Evolutionary conservation across 2,329 filamentous ascomycete genomes (phyloP).

Genomic region (Paracorniculantispora psalliotae): DNA sequence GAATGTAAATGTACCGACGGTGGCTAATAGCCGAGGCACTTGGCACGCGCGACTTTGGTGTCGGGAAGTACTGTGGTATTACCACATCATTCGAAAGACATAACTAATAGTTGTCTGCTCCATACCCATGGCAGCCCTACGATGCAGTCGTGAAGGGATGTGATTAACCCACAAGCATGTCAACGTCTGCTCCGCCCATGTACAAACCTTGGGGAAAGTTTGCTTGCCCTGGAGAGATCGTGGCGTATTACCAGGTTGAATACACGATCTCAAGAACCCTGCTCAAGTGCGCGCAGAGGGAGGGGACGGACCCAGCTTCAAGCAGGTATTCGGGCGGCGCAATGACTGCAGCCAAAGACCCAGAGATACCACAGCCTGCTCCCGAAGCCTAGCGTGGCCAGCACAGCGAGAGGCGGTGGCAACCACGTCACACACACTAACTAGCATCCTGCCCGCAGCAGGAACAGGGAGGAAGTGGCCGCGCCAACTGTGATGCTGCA

Average conservation of each 20-base stretch:
- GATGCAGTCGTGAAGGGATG: not conserved
- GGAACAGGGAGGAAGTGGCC: too few relatives aligned
- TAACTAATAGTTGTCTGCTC: too few relatives aligned
- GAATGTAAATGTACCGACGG: too few relatives aligned
- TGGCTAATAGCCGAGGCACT: too few relatives aligned
- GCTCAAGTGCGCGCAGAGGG: not conserved
- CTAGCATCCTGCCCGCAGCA: not conserved
- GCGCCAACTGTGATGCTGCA: not conserved
- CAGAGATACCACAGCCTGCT: not conserved
- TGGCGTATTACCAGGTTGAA: conserved; percentile 8
- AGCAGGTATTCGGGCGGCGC: not conserved
- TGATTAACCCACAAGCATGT: not conserved
- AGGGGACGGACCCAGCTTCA: not conserved
- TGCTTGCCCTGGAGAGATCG: conserved; percentile 8
- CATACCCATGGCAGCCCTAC: not conserved
- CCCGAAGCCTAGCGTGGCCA: not conserved
- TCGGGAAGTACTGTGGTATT: too few relatives aligned
- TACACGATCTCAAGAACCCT: conserved; percentile 5
- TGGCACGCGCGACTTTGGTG: too few relatives aligned
- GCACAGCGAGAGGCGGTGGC: not conserved
- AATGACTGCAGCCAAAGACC: not conserved
- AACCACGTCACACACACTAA: not conserved
- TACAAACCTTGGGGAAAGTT: not conserved
- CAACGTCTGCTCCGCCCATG: not conserved
- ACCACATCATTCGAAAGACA: not conserved